Conservation (phyloP, 176 grass and related monocot genomes). For the Coix lacrymajobi region DNA sequence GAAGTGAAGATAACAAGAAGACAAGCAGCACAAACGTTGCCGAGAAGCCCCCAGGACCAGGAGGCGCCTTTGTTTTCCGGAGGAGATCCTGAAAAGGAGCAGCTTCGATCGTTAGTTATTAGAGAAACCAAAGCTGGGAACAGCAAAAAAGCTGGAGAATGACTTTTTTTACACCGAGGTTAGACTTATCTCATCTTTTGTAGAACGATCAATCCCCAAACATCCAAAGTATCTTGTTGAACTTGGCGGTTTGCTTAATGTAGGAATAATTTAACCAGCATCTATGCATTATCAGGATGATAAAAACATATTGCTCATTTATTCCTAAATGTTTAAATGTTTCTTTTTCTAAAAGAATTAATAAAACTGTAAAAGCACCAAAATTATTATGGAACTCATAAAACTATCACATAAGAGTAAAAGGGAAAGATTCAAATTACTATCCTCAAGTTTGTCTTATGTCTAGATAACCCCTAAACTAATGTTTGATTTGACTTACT, state of each 20-base stretch:
- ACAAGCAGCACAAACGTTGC: constrained; percentile 35
- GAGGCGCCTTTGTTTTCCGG: constrained; percentile 19
- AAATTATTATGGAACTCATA: neutral
- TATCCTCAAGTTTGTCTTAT: neutral
- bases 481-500: neutral
- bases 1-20: constrained; percentile 32
- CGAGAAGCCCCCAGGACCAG: constrained; percentile 39
- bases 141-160: neutral
- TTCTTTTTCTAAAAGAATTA: neutral
- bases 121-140: constrained; percentile 1
- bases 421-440: neutral
- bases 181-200: neutral
- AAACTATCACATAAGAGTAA: neutral
- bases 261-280: neutral
- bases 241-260: neutral
- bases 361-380: neutral
- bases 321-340: neutral
- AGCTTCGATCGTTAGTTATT: constrained; percentile 7
- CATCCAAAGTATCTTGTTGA: neutral
- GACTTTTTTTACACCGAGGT: neutral
- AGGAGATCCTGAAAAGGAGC: constrained; percentile 41
- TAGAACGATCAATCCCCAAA: neutral
- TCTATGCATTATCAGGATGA: neutral
- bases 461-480: no score
- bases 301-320: neutral